Evolutionary conservation across 345 rosid genomes (phyloP).

Genomic region (Jatropha curcas): DNA sequence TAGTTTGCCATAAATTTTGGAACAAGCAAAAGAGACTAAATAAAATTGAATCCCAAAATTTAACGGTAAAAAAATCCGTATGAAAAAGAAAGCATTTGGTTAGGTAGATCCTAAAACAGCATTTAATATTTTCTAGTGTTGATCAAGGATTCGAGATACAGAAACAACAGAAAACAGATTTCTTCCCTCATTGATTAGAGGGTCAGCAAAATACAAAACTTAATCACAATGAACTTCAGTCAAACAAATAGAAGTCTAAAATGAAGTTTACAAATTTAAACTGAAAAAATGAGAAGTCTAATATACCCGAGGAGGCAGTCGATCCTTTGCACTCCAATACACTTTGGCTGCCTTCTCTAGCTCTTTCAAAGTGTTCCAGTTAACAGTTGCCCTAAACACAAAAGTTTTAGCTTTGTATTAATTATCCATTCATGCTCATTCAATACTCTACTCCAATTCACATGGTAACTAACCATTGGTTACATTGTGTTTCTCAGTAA

Average conservation of each 20-base stretch:
- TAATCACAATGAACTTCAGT: not conserved
- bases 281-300: not conserved
- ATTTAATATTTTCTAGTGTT: not conserved
- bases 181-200: not conserved
- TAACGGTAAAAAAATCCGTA: no score
- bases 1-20: not conserved
- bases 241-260: not conserved
- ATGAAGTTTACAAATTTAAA: not conserved
- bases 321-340: slow-evolving; percentile 79
- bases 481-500: not conserved
- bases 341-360: slow-evolving; percentile 81
- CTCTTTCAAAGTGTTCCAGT: slow-evolving; percentile 88
- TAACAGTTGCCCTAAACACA: slow-evolving; percentile 64
- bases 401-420: not conserved
- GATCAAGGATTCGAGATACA: not conserved
- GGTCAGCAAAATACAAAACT: not conserved
- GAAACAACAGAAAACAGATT: slow-evolving; percentile 4
- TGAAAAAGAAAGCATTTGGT: not conserved
- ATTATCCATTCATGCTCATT: not conserved
- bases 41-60: not conserved
- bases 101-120: not conserved
- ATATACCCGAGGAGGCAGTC: slow-evolving; percentile 84
- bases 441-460: not conserved
- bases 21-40: not conserved
- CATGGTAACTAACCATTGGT: not conserved